Evolutionary conservation across 1,139 yeast species (phyloP).

Genomic region (Candida labiduridarum): DNA sequence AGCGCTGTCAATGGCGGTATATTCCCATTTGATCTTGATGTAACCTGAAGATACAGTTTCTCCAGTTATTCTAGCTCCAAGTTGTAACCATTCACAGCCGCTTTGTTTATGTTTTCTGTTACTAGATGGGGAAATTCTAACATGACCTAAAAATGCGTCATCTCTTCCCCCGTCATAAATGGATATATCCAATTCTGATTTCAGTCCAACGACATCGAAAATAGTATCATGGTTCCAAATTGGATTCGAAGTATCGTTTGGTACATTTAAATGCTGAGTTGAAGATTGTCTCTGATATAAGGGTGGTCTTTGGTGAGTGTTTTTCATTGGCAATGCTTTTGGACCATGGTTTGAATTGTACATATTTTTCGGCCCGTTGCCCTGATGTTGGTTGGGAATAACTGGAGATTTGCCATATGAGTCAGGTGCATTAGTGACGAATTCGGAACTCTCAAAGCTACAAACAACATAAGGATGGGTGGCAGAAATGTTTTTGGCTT

Average conservation of each 20-base stretch:
- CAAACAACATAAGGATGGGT: conserved; percentile 90
- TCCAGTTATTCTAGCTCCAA: conserved; percentile 73
- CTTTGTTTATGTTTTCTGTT: conserved; percentile 42
- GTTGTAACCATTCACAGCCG: conserved; percentile 67
- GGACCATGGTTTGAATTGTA: conserved; percentile 18
- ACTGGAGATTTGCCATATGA: conserved; percentile 51
- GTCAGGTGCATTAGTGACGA: conserved; percentile 80
- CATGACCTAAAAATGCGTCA: conserved; percentile 86
- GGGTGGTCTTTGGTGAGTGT: conserved; percentile 36
- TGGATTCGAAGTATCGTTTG: conserved; percentile 54
- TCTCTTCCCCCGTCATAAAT: conserved; percentile 83
- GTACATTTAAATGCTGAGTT: conserved; percentile 54
- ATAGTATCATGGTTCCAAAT: conserved; percentile 90
- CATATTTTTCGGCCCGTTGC: conserved; percentile 13
- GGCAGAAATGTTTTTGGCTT: conserved; percentile 61
- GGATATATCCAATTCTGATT: conserved; percentile 81
- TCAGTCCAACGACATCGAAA: conserved; percentile 86
- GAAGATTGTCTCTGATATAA: conserved; percentile 67
- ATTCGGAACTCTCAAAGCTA: conserved; percentile 90
- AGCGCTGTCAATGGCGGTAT: conserved; percentile 55
- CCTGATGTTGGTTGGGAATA: conserved; percentile 27
- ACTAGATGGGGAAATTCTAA: conserved; percentile 63
- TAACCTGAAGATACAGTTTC: conserved; percentile 73
- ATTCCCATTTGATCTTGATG: conserved; percentile 73
- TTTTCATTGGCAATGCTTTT: conserved; percentile 22